Evolutionary conservation across 1,284 basidiomycete genomes (phyloP).

Genomic region (Pseudozyma sp.): DNA sequence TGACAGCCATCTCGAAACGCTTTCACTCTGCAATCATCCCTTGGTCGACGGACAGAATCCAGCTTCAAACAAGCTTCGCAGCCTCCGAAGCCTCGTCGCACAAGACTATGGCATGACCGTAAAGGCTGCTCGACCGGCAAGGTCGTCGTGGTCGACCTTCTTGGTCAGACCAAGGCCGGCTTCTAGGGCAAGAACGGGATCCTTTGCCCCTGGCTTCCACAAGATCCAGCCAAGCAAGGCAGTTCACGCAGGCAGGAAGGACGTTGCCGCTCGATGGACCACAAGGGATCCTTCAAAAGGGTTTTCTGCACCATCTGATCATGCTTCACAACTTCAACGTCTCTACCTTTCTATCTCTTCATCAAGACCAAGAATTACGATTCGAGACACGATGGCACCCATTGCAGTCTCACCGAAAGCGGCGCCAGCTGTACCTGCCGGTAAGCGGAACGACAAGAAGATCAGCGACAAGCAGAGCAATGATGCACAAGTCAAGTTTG

Average conservation of each 20-base stretch:
- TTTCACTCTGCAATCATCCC: too few species aligned
- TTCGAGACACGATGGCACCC: constrained; percentile 29
- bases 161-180: constrained; percentile 18
- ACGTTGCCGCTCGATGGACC: constrained; percentile 14
- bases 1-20: constrained; percentile 14
- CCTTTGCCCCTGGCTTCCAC: neutral
- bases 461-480: neutral
- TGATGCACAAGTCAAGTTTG: constrained; percentile 31
- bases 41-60: too few species aligned
- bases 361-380: neutral
- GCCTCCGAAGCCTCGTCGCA: neutral
- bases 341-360: constrained; percentile 13
- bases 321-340: constrained; percentile 32
- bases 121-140: constrained; percentile 24
- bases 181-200: neutral
- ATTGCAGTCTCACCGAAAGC: constrained; percentile 39
- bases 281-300: constrained; percentile 24
- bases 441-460: constrained; percentile 4
- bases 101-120: constrained; percentile 12
- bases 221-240: neutral
- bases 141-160: constrained; percentile 43
- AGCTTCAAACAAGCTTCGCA: too few species aligned
- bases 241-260: neutral
- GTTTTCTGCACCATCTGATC: constrained; percentile 14
- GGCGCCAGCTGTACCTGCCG: constrained; percentile 21